These are phyloP conservation scores for Candida tammaniensis DNA, from an alignment of 805 yeast genomes.

Conservation along the genomic window DNA sequence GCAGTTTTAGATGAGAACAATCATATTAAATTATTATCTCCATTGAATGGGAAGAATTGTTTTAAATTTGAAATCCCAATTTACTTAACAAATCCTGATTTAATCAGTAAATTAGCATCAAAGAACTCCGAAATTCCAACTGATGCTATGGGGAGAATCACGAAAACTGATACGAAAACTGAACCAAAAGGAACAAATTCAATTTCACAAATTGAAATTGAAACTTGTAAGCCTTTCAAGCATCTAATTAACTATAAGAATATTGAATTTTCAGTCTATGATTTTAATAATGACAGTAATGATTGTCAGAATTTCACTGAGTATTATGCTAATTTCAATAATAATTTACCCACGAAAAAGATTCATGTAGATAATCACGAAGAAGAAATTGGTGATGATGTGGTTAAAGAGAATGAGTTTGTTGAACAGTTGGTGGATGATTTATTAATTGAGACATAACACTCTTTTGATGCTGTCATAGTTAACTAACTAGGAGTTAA, in stretches of 20 bases:
- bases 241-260: constrained; percentile 29
- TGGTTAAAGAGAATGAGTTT: constrained; percentile 5
- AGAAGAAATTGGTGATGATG: neutral
- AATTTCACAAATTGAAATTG: constrained; percentile 54
- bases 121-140: neutral
- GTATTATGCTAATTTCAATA: constrained; percentile 19
- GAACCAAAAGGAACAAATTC: constrained; percentile 1
- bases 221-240: constrained; percentile 45
- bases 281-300: constrained; percentile 10
- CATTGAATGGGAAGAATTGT: constrained; percentile 36
- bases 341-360: constrained; percentile 17
- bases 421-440: constrained; percentile 7
- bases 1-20: constrained; percentile 31
- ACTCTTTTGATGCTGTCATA: too few relatives aligned
- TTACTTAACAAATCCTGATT: constrained; percentile 5
- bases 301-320: constrained; percentile 17
- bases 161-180: neutral
- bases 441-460: constrained; percentile 3
- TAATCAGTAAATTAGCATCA: constrained; percentile 14
- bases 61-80: constrained; percentile 43
- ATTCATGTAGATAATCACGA: constrained; percentile 10
- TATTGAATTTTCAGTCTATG: constrained; percentile 29
- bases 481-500: too few relatives aligned
- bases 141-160: neutral
- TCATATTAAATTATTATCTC: constrained; percentile 31